These are phyloP conservation scores for Xylariaceae sp. DNA, from an alignment of 2,329 filamentous ascomycete genomes.

Conservation along the genomic window DNA sequence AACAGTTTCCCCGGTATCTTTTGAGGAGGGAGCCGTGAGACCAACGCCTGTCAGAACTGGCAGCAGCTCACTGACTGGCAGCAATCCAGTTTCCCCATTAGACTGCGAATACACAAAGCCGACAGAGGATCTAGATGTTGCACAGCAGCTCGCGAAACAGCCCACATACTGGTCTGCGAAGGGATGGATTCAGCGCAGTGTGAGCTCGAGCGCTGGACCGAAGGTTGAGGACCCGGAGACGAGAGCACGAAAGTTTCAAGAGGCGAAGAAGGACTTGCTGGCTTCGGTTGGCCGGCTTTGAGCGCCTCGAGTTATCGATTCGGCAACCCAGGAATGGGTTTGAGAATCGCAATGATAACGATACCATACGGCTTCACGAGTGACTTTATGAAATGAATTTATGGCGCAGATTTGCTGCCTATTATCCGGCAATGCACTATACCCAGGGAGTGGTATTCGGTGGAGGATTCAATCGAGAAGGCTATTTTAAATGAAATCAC, in stretches of 20 bases:
- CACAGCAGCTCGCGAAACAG: constrained; percentile 38
- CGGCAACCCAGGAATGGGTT: not conserved
- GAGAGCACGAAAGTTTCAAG: constrained; percentile 50
- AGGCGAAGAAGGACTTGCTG: constrained; percentile 55
- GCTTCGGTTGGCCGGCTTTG: constrained; percentile 37
- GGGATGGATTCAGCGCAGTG: constrained; percentile 38
- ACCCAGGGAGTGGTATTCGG: not conserved
- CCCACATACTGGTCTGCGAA: constrained; percentile 38
- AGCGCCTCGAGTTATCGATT: not conserved
- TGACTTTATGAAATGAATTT: not conserved
- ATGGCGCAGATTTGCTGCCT: not conserved
- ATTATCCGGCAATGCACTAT: not conserved
- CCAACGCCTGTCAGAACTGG: not conserved
- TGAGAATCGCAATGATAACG: constrained; percentile 10
- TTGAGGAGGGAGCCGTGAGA: constrained; percentile 1
- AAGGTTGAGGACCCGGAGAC: constrained; percentile 41
- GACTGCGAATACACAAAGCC: constrained; percentile 36
- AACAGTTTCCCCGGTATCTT: not conserved
- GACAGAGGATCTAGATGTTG: constrained; percentile 38
- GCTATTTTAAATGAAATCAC: not conserved
- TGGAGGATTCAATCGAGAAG: not conserved
- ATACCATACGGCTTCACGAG: constrained; percentile 9
- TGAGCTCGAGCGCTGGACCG: constrained; percentile 14
- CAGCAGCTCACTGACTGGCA: constrained; percentile 7
- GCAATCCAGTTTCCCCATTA: constrained; percentile 38